These are phyloP conservation scores for Pseudogymnoascus sp. DNA, from an alignment of 2,329 filamentous ascomycete species.

Conservation along the genomic window DNA sequence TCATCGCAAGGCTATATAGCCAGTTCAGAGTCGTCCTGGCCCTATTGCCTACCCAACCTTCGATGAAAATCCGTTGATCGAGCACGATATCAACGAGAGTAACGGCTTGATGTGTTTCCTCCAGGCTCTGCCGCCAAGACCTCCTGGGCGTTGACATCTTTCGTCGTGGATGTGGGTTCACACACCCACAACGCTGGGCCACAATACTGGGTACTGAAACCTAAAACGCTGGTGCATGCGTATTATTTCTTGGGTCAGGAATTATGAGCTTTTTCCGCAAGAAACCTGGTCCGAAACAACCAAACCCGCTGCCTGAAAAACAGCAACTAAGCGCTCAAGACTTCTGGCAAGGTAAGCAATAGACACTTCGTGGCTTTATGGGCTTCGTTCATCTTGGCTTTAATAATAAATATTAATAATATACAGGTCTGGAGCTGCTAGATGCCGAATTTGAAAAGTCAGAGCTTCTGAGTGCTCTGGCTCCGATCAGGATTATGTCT, in stretches of 20 bases:
- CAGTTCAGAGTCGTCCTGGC: not conserved
- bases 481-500: constrained; percentile 15
- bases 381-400: not conserved
- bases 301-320: not conserved
- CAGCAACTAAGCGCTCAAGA: not conserved
- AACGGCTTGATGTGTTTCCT: too few relatives aligned
- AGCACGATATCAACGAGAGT: too few relatives aligned
- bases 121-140: too few relatives aligned
- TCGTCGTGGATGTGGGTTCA: too few relatives aligned
- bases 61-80: too few relatives aligned
- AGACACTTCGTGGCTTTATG: not conserved
- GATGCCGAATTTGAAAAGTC: not conserved
- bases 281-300: not conserved
- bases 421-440: not conserved
- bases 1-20: not conserved
- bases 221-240: too few relatives aligned
- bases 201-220: too few relatives aligned
- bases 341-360: not conserved
- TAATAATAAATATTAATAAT: not conserved
- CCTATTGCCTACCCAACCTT: not conserved
- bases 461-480: not conserved
- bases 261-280: not conserved
- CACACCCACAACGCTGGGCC: too few relatives aligned
- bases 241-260: not conserved
- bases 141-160: too few relatives aligned